Evolutionary conservation across 352 stramenopile species (phyloP).

Genomic region (Globisporangium rhizosaccharum): DNA sequence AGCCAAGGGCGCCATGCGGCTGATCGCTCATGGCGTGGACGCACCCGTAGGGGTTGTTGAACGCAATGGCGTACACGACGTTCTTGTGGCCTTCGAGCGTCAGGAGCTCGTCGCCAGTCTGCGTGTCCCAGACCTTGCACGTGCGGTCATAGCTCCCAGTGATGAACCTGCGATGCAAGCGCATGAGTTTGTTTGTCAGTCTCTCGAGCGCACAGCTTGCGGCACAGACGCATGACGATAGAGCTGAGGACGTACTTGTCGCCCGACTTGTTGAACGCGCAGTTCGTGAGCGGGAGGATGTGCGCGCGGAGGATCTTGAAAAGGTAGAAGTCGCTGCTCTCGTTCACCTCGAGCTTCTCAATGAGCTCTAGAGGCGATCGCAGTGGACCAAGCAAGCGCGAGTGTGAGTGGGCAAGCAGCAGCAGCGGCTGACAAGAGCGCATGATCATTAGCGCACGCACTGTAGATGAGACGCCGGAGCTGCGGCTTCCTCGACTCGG

Average conservation of each 20-base stretch:
- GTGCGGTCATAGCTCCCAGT: slow-evolving; percentile 94
- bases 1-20: not conserved
- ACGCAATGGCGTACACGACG: slow-evolving; percentile 95
- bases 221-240: not conserved
- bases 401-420: not conserved
- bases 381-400: not conserved
- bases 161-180: slow-evolving; percentile 81
- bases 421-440: not conserved
- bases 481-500: slow-evolving; percentile 91
- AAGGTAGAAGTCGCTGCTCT: slow-evolving; percentile 94
- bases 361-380: slow-evolving; percentile 75
- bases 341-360: slow-evolving; percentile 93
- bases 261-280: slow-evolving; percentile 95
- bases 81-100: slow-evolving; percentile 95
- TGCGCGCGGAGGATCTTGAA: slow-evolving; percentile 95
- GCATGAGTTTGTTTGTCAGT: not conserved
- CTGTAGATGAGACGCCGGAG: slow-evolving; percentile 91
- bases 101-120: slow-evolving; percentile 91
- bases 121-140: slow-evolving; percentile 95
- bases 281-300: slow-evolving; percentile 95
- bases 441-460: slow-evolving; percentile 17
- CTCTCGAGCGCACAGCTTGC: not conserved
- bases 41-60: slow-evolving; percentile 96
- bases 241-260: slow-evolving; percentile 74
- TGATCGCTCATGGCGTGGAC: not conserved